phyloP scores from a whole-genome alignment of 352 stramenopile genomes.

The Globisporangium apiculatum region DNA sequence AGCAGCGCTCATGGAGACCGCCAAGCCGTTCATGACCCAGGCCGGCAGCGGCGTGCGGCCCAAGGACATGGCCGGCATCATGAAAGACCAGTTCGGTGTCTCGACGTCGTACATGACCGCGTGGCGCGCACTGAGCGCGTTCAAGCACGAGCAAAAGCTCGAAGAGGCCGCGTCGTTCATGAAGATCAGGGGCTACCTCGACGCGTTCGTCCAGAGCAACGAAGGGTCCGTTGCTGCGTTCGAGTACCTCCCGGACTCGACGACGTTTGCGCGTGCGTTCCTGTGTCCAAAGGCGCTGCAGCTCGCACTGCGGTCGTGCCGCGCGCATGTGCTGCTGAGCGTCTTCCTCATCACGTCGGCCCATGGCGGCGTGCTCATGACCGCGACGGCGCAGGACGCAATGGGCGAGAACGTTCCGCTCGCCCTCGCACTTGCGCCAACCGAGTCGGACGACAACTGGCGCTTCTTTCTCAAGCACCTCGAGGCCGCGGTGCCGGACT shows the following conservation, averaged over 20 bases:
- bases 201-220: constrained; percentile 54
- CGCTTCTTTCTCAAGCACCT: constrained; percentile 61
- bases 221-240: constrained; percentile 51
- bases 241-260: constrained; percentile 37
- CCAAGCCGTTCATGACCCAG: constrained; percentile 61
- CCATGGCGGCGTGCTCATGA: constrained; percentile 64
- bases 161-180: constrained; percentile 64
- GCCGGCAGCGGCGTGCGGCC: constrained; percentile 51
- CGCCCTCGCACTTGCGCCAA: constrained; percentile 43
- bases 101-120: constrained; percentile 76
- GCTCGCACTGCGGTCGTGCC: constrained; percentile 43
- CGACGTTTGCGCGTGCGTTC: constrained; percentile 55
- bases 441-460: constrained; percentile 55
- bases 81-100: constrained; percentile 80
- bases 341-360: constrained; percentile 63
- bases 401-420: constrained; percentile 75
- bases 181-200: constrained; percentile 58
- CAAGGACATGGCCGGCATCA: constrained; percentile 72
- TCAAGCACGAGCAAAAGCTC: constrained; percentile 57
- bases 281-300: constrained; percentile 60
- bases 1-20: constrained; percentile 64
- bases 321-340: constrained; percentile 53
- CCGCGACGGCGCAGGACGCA: constrained; percentile 58
- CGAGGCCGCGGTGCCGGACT: constrained; percentile 42
- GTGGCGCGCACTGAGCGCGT: constrained; percentile 63